These are phyloP conservation scores for Tricladium varicosporioides DNA, from an alignment of 2,329 filamentous ascomycete genomes.

Conservation along the genomic window DNA sequence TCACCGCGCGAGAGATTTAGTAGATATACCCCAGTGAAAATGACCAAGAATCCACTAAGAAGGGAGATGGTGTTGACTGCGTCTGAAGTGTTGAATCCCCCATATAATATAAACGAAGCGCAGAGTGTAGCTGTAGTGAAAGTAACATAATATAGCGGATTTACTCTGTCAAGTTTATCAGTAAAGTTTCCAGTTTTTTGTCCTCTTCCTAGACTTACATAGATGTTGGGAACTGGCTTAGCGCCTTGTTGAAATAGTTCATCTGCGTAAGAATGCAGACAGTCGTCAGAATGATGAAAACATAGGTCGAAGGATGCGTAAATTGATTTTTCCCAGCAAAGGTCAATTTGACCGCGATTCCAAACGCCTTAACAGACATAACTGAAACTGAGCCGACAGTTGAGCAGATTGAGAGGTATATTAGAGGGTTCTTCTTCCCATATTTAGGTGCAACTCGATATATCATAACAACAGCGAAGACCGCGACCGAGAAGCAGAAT, in stretches of 20 bases:
- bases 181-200: background rate
- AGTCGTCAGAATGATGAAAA: conserved; percentile 88
- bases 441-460: conserved; percentile 88
- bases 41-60: conserved; percentile 88
- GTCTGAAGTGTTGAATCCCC: conserved; percentile 93
- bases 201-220: conserved; percentile 65
- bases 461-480: conserved; percentile 92
- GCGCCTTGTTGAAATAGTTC: conserved; percentile 99
- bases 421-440: conserved; percentile 91
- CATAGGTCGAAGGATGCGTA: conserved; percentile 89
- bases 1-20: conserved; percentile 93
- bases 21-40: conserved; percentile 93
- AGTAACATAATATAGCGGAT: conserved; percentile 88
- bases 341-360: conserved; percentile 94
- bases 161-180: conserved; percentile 50
- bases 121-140: conserved; percentile 93
- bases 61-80: conserved; percentile 89
- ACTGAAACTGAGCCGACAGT: conserved; percentile 96
- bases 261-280: conserved; percentile 98
- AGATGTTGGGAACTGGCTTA: conserved; percentile 94
- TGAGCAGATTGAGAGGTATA: conserved; percentile 97
- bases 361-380: conserved; percentile 99
- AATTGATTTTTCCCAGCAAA: conserved; percentile 95
- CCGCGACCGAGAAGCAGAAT: conserved; percentile 75
- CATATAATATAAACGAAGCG: conserved; percentile 94